Percentiles rank a stretch among this genome's conserved stretches.
These are phyloP conservation scores for Fusarium haematococcum DNA, from an alignment of 2,329 filamentous ascomycete species.

Conservation along the genomic window DNA sequence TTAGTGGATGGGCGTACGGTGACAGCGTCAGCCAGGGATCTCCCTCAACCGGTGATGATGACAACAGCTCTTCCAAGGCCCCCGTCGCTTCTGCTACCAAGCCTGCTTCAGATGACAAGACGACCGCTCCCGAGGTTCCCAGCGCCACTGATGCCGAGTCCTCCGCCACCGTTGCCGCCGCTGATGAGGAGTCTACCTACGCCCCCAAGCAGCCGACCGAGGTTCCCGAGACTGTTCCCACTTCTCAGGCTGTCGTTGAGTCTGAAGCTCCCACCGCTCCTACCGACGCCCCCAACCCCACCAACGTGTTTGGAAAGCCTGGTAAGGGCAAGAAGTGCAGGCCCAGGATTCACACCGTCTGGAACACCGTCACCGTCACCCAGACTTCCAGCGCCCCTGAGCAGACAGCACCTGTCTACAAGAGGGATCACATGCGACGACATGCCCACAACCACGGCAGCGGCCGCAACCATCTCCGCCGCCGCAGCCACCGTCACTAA, in stretches of 20 bases:
- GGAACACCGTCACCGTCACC: slow-evolving; percentile 60
- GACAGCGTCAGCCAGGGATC: slow-evolving; percentile 20
- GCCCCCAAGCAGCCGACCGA: slow-evolving; percentile 8
- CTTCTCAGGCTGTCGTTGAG: slow-evolving; percentile 23
- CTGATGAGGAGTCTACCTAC: slow-evolving; percentile 10
- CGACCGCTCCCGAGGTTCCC: slow-evolving; percentile 18
- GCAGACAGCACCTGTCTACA: slow-evolving; percentile 33
- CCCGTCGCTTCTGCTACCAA: slow-evolving; percentile 24
- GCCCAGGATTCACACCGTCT: slow-evolving; percentile 53
- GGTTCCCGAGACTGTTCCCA: slow-evolving; percentile 12
- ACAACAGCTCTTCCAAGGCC: slow-evolving; percentile 16
- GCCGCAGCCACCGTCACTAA: slow-evolving; percentile 48
- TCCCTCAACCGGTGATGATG: slow-evolving; percentile 18
- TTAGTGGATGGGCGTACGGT: slow-evolving; percentile 65
- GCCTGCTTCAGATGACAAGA: slow-evolving; percentile 16
- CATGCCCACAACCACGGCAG: slow-evolving; percentile 52
- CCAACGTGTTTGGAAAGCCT: slow-evolving; percentile 25
- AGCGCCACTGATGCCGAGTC: slow-evolving; percentile 23
- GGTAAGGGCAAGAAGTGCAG: slow-evolving; percentile 42
- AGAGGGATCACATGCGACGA: slow-evolving; percentile 47
- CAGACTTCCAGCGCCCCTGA: slow-evolving; percentile 39
- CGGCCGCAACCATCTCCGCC: slow-evolving; percentile 32
- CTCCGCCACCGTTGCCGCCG: background rate
- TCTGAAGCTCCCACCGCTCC: slow-evolving; percentile 28
- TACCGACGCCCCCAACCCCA: slow-evolving; percentile 29